Evolutionary conservation across 768 basidiomycete genomes (phyloP), one percentile per base, ranked within the genome.

Genomic region (Hygrophoropsis aurantiaca): DNA sequence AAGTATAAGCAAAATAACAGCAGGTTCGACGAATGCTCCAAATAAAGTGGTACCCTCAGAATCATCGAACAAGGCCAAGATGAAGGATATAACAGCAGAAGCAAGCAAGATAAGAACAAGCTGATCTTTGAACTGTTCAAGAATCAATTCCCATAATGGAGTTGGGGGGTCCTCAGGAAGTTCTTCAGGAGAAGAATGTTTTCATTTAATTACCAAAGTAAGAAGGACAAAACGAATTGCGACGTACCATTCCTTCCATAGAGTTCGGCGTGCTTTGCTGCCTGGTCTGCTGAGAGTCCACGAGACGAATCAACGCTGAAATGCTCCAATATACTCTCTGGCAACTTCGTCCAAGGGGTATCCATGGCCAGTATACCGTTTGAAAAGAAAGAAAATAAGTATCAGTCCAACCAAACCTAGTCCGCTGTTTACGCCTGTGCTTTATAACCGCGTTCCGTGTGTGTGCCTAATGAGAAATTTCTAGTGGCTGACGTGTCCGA

Each of bases 111-210:
- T 98, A 53, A 99, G 85, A 34, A 99, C 95, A 23, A 99, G 82
- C 68, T 97, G 93, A 71, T 99, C 95, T 75, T 98, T 88, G 78
- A 99, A 99, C 70, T 99, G 95, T 56, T 97, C 94, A n/a, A 99
- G 78, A 50, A 99, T 87, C 50, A 98, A 83, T 61, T 91, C 80
- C 91, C 93, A 94, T 25, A 98, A 62, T 3, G 94, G 90, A 4
- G 95, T 97, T 3, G 90, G 72, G 0, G 90, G 86, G 9, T 94
- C 91, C 60, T 97, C 93, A 10, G 95, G 94, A 6, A 99, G 77
- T 61, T 90, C 95, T 98, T 65, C 11, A 40, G 34, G 40, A 19
- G 19, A 23, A 11, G n/a, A 26, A 10, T 15, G 27, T 11, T 16
- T 21, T 26, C 25, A 16, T 5, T 30, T 42, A 11, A 18, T n/a